These are phyloP conservation scores for Diaporthe longicolla DNA, from an alignment of 2,329 filamentous ascomycete species.

Conservation along the genomic window DNA sequence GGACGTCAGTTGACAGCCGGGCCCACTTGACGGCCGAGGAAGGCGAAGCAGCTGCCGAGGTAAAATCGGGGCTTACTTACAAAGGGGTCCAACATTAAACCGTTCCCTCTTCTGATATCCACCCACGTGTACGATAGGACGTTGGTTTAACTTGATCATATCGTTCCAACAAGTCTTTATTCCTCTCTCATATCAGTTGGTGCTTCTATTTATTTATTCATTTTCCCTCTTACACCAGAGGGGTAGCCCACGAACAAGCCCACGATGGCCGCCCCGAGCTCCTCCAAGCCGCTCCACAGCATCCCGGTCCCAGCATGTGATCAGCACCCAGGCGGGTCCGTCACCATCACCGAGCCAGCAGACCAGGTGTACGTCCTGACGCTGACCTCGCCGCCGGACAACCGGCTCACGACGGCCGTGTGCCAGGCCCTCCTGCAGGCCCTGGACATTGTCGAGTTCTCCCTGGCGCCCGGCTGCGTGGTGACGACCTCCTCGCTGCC, in stretches of 20 bases:
- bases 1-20: conserved; percentile 15
- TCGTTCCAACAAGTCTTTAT: background rate
- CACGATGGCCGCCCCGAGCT: conserved; percentile 46
- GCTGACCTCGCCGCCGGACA: conserved; percentile 80
- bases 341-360: conserved; percentile 74
- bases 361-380: conserved; percentile 79
- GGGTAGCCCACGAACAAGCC: background rate
- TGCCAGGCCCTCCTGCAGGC: conserved; percentile 77
- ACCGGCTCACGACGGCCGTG: conserved; percentile 79
- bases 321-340: conserved; percentile 66
- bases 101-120: too few relatives aligned
- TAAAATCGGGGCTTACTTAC: conserved; percentile 5
- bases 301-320: conserved; percentile 66
- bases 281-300: conserved; percentile 65
- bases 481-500: conserved; percentile 81
- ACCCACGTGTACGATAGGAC: too few relatives aligned
- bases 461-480: conserved; percentile 78
- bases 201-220: too few relatives aligned
- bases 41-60: conserved; percentile 21
- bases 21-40: background rate
- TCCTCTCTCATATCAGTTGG: background rate
- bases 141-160: background rate
- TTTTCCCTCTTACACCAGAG: too few relatives aligned
- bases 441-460: conserved; percentile 81
- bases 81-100: conserved; percentile 7